Base-by-base conservation (phyloP, 2,329 filamentous ascomycete species). In the Calonectria pauciramosa region DNA sequence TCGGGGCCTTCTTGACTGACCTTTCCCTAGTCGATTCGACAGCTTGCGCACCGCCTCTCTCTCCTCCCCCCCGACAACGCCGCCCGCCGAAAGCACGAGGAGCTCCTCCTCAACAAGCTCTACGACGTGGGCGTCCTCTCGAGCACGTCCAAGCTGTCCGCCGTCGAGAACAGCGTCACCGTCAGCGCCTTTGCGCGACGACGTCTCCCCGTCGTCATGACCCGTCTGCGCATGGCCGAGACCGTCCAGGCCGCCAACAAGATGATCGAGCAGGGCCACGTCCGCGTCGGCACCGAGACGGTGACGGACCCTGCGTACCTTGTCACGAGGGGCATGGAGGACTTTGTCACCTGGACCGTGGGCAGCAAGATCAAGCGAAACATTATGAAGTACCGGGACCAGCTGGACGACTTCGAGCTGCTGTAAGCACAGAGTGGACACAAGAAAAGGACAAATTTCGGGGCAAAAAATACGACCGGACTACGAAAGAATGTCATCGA, bases 331-430 rank as follows among this genome's bases (percentile, higher is more conserved):
- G 94, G 92, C 75, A 95, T 98, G 90, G 96, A 99, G 86, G 96
- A 99, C 86, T 98, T 97, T 84, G 94, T 99, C 23, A 98, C 96
- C 0, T 99, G 96, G 96, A 94, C 96, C 13, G 95, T 97, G 81
- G 95, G 95, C 74, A 97, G 95, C 86, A 98, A 98, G 94, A 96
- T 99, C 85, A 98, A 98, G 93, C 91, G 94, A 83, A 97, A 96
- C 83, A 98, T 98, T 77, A 93, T 98, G 91, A 95, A 95, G 86
- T 99, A 98, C 84, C 92, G 95, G 80, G 96, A 98, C 86, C 95
- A 98, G 88, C 86, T 98, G 86, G 96, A 99, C 86, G 96, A 99
- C 86, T 99, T 98, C 83, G 96, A 99, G 87, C 87, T 98, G 83
- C 87, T 98, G 81, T 97, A 85, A 91, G 26, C 60, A 20, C 18